A percentile compares a stretch with the other conserved stretches of the same genome.
Conservation (phyloP, 768 basidiomycete species). For the Tephrocybe sp. region DNA sequence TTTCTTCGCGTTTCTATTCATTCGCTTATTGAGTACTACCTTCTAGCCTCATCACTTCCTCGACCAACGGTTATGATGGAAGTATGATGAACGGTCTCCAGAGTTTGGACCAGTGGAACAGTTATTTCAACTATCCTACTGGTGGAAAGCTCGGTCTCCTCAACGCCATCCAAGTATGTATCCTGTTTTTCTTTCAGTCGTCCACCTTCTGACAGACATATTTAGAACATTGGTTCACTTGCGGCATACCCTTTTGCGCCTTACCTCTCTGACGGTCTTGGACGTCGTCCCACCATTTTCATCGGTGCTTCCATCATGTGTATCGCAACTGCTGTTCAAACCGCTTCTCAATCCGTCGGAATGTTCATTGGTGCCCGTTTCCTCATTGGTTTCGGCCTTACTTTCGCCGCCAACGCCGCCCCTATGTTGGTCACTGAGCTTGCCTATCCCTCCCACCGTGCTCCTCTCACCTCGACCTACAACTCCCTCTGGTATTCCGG, state of each 20-base stretch:
- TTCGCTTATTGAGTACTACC: background rate
- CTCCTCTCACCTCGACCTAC: too few species aligned
- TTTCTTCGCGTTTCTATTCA: background rate
- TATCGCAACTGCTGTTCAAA: conserved; percentile 56
- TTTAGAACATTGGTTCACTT: conserved; percentile 59
- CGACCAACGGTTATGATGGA: conserved; percentile 59
- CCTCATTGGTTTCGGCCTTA: too few species aligned
- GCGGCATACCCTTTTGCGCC: conserved; percentile 63
- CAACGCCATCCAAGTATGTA: conserved; percentile 41
- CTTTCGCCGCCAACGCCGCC: conserved; percentile 69
- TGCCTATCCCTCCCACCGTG: conserved; percentile 70
- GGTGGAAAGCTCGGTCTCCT: too few species aligned
- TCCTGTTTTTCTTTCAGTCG: too few species aligned
- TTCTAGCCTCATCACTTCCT: conserved; percentile 59
- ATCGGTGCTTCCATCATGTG: too few species aligned
- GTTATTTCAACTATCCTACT: conserved; percentile 54
- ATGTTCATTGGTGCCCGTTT: conserved; percentile 79
- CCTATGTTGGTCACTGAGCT: conserved; percentile 76
- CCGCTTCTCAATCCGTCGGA: conserved; percentile 55
- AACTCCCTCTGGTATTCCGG: too few species aligned
- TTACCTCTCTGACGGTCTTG: conserved; percentile 61
- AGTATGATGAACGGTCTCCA: conserved; percentile 65
- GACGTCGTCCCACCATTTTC: too few species aligned
- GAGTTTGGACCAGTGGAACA: conserved; percentile 54
- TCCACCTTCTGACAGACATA: too few species aligned